Conservation (phyloP, 345 rosid genomes). For the Hibiscus tridactylites region DNA sequence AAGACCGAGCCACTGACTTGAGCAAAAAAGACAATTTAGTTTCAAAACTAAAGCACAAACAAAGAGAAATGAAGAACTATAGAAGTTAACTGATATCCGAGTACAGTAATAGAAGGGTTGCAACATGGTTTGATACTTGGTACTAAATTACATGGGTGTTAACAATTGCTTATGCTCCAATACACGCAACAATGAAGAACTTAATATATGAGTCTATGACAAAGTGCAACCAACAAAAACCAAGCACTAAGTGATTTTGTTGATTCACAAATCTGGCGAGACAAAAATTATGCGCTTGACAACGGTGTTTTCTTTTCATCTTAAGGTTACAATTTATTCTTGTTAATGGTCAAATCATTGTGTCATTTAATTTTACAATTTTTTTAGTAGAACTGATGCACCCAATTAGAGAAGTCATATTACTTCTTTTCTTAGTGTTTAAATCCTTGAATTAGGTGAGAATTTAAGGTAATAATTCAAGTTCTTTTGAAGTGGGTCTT, state of each 20-base stretch:
- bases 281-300: background rate
- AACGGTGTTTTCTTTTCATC: background rate
- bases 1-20: background rate
- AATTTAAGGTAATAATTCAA: background rate
- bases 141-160: background rate
- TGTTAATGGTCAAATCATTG: background rate
- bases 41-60: slow-evolving; percentile 8
- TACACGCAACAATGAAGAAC: background rate
- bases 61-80: background rate
- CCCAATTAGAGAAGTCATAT: background rate
- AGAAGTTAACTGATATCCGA: background rate
- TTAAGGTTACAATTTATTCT: background rate
- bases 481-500: background rate
- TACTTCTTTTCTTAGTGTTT: background rate
- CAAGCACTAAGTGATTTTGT: background rate
- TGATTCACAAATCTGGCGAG: background rate
- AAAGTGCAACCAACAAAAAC: background rate
- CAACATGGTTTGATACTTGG: background rate
- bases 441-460: background rate
- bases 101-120: background rate
- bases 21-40: background rate
- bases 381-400: background rate
- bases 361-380: background rate
- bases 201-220: background rate
- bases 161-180: background rate